Percentiles rank a stretch among this genome's conserved stretches.
Conservation (phyloP, 805 yeast genomes). For the Teunomyces pallodes region DNA sequence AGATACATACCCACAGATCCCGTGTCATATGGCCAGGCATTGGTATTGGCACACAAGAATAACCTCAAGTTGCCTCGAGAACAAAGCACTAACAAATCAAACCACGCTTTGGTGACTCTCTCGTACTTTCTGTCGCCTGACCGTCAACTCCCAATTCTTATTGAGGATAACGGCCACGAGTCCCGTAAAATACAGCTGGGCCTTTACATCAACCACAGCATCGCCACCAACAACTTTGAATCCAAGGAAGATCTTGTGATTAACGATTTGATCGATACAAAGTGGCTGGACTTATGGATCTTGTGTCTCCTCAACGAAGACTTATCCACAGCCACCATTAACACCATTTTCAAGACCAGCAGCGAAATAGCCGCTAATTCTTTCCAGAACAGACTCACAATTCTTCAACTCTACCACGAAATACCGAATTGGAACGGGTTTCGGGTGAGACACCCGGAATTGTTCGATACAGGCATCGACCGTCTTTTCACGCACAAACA, state of each 20-base stretch:
- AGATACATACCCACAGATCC: slow-evolving; percentile 57
- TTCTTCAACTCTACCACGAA: slow-evolving; percentile 16
- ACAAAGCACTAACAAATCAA: slow-evolving; percentile 16
- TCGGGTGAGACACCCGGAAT: slow-evolving; percentile 23
- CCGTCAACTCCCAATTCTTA: slow-evolving; percentile 51
- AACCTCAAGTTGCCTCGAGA: slow-evolving; percentile 17
- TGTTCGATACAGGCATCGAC: slow-evolving; percentile 12
- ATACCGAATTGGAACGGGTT: slow-evolving; percentile 27
- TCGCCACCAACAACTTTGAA: slow-evolving; percentile 8
- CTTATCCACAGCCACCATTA: slow-evolving; percentile 5
- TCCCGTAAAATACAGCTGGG: slow-evolving; percentile 1
- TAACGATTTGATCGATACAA: slow-evolving; percentile 42
- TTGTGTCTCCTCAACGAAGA: slow-evolving; percentile 22
- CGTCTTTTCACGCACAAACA: background rate
- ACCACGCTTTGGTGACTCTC: slow-evolving; percentile 35
- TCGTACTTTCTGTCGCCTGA: slow-evolving; percentile 50
- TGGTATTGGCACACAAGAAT: slow-evolving; percentile 47
- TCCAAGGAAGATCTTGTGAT: slow-evolving; percentile 2
- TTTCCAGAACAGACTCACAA: slow-evolving; percentile 5
- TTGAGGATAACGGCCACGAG: slow-evolving; percentile 34
- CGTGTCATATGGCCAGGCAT: slow-evolving; percentile 45
- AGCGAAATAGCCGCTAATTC: slow-evolving; percentile 1
- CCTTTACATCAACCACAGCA: slow-evolving; percentile 4
- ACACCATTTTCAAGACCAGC: slow-evolving; percentile 15
- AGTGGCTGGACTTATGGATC: slow-evolving; percentile 52